Conservation (phyloP, 768 basidiomycete species). For the Mycena galopus region DNA sequence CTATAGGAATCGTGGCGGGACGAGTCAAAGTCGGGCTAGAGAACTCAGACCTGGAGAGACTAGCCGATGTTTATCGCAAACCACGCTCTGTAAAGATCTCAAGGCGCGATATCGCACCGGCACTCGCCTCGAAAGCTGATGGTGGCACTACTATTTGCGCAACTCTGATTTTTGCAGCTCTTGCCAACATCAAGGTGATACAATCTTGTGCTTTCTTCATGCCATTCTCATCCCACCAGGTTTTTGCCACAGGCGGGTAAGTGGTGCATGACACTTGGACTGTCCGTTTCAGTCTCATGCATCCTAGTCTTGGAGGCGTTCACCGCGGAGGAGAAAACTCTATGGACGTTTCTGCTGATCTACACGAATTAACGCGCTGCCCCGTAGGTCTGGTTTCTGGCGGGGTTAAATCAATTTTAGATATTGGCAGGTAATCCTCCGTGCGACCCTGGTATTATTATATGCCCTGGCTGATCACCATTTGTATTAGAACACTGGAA, state of each 20-base stretch:
- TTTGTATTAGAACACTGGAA: slow-evolving; percentile 73
- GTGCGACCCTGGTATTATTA: background rate
- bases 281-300: background rate
- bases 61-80: slow-evolving; percentile 67
- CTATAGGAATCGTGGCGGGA: slow-evolving; percentile 87
- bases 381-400: slow-evolving; percentile 94
- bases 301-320: slow-evolving; percentile 81
- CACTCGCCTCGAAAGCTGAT: slow-evolving; percentile 73
- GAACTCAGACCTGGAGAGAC: slow-evolving; percentile 70
- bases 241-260: slow-evolving; percentile 94
- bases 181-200: slow-evolving; percentile 87
- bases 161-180: slow-evolving; percentile 79
- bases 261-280: slow-evolving; percentile 34
- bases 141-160: slow-evolving; percentile 84
- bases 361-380: slow-evolving; percentile 89
- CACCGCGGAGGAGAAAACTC: slow-evolving; percentile 70
- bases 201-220: background rate
- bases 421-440: slow-evolving; percentile 78
- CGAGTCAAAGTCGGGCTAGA: slow-evolving; percentile 89
- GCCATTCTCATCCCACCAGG: slow-evolving; percentile 54
- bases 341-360: slow-evolving; percentile 95
- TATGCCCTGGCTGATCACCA: background rate
- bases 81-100: slow-evolving; percentile 73
- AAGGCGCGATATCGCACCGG: slow-evolving; percentile 82
- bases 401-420: slow-evolving; percentile 94